Percentiles rank a stretch among this genome's conserved stretches.
phyloP scores from a whole-genome alignment of 805 yeast genomes.

The Metschnikowia continentalis region DNA sequence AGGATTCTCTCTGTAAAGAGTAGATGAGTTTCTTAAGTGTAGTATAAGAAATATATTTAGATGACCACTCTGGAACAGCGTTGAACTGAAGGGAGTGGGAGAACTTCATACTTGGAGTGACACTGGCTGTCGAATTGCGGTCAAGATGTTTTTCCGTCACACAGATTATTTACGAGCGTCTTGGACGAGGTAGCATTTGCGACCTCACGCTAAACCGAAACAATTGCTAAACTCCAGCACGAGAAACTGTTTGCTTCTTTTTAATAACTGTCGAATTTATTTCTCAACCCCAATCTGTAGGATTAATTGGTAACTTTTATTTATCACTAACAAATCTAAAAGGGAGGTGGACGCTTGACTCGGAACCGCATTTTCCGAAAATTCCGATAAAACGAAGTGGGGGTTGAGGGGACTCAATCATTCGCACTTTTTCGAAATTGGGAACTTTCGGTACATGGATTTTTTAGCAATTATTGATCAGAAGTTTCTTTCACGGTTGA shows the following conservation, averaged over 20 bases:
- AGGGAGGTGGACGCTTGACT: not conserved
- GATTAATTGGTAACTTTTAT: not conserved
- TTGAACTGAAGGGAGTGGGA: constrained; percentile 92
- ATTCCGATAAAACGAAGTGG: constrained; percentile 1
- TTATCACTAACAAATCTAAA: not conserved
- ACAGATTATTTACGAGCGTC: constrained; percentile 1
- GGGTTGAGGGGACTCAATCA: not conserved
- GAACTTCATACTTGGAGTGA: constrained; percentile 65
- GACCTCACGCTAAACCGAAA: not conserved
- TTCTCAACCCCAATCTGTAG: not conserved
- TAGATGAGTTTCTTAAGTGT: constrained; percentile 82
- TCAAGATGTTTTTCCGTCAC: constrained; percentile 2
- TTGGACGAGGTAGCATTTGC: not conserved
- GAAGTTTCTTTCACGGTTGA: constrained; percentile 1
- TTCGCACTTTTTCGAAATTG: not conserved
- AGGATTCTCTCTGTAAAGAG: constrained; percentile 65
- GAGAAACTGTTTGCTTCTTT: not conserved
- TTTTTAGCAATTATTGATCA: constrained; percentile 9
- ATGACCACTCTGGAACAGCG: constrained; percentile 98
- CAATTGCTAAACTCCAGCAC: not conserved
- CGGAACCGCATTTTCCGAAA: not conserved
- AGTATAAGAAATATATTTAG: constrained; percentile 86
- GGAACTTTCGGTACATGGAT: constrained; percentile 5
- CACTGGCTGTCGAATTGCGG: not conserved
- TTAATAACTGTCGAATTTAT: not conserved